Evolutionary conservation across 768 basidiomycete genomes (phyloP).

Genomic region (Scleroderma citrinum): DNA sequence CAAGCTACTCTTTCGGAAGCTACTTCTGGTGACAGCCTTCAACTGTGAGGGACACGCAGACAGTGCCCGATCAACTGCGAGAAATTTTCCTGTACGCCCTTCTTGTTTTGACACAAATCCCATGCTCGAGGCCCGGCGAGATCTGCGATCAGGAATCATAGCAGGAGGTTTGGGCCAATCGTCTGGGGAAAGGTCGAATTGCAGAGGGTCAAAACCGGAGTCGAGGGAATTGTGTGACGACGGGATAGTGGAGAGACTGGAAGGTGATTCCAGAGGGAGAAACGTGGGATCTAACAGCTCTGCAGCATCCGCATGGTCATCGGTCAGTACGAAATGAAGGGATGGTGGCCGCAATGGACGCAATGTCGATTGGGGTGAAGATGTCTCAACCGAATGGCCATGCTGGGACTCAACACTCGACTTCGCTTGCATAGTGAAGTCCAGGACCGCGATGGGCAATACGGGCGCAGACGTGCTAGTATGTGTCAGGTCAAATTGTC

Average conservation of each 20-base stretch:
- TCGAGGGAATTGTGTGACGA: slow-evolving; percentile 29
- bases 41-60: neutral
- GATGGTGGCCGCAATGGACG: slow-evolving; percentile 2
- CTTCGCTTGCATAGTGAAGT: slow-evolving; percentile 12
- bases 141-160: slow-evolving; percentile 7
- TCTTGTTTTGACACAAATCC: slow-evolving; percentile 1
- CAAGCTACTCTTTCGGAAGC: neutral
- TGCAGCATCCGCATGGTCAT: slow-evolving; percentile 5
- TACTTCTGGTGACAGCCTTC: too few relatives aligned
- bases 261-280: slow-evolving; percentile 20
- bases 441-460: slow-evolving; percentile 18
- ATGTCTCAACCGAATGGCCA: slow-evolving; percentile 5
- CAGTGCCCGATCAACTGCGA: neutral
- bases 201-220: slow-evolving; percentile 20
- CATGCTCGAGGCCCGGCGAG: slow-evolving; percentile 6
- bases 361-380: slow-evolving; percentile 1
- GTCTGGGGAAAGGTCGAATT: slow-evolving; percentile 4
- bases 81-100: neutral
- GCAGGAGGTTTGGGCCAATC: slow-evolving; percentile 21
- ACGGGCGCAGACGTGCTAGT: slow-evolving; percentile 11
- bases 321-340: neutral
- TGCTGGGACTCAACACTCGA: slow-evolving; percentile 9
- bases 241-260: slow-evolving; percentile 14
- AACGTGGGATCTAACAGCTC: slow-evolving; percentile 12
- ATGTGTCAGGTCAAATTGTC: neutral